Conservation (phyloP, 805 yeast species). For the Ogataea allantospora region DNA sequence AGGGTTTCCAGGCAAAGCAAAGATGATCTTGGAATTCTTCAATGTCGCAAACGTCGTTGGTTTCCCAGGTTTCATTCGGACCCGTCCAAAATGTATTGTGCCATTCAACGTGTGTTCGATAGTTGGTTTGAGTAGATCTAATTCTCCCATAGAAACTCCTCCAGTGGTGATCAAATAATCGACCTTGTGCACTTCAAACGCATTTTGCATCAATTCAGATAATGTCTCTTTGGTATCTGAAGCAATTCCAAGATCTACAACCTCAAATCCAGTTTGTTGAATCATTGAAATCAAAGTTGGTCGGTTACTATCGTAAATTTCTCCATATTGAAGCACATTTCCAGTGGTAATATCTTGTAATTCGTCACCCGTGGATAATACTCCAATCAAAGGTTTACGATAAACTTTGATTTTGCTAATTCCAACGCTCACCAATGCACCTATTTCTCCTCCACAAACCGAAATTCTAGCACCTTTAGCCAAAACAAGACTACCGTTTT, state of each 20-base stretch:
- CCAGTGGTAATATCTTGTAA: conserved; percentile 36
- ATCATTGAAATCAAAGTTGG: conserved; percentile 43
- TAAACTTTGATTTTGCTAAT: conserved; percentile 37
- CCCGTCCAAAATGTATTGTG: conserved; percentile 50
- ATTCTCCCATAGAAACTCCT: conserved; percentile 61
- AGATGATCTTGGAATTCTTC: conserved; percentile 32
- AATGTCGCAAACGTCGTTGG: conserved; percentile 59
- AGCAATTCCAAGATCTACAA: conserved; percentile 51
- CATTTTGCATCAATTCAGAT: conserved; percentile 23
- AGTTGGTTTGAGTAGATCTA: conserved; percentile 49
- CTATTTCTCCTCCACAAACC: conserved; percentile 49
- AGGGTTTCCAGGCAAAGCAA: conserved; percentile 58
- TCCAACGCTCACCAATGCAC: conserved; percentile 48
- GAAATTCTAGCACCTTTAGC: conserved; percentile 38
- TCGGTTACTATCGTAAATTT: conserved; percentile 49
- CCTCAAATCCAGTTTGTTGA: conserved; percentile 36
- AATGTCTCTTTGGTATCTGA: conserved; percentile 37
- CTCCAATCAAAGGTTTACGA: conserved; percentile 43
- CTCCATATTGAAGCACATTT: conserved; percentile 36
- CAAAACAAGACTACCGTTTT: conserved; percentile 38
- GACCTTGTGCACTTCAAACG: conserved; percentile 28
- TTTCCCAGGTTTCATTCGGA: conserved; percentile 59
- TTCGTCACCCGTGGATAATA: conserved; percentile 54
- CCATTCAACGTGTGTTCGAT: conserved; percentile 44
- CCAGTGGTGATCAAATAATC: conserved; percentile 53